A percentile compares a stretch with the other conserved stretches of the same genome.
These are phyloP conservation scores for Juglanconis oblonga DNA, from an alignment of 2,329 filamentous ascomycete species.

Conservation along the genomic window DNA sequence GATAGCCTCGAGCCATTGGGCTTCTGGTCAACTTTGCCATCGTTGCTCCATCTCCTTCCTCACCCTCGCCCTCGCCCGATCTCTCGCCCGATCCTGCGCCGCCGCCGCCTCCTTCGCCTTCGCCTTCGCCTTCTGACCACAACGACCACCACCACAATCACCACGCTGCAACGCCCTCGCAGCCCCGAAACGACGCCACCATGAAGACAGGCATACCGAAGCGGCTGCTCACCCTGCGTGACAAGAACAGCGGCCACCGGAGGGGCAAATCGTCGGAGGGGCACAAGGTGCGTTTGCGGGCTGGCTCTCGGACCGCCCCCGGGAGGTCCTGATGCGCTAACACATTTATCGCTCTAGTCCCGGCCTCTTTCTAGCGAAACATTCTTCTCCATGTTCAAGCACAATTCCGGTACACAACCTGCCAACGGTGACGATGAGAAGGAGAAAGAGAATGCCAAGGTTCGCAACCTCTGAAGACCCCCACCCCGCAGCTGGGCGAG, in stretches of 20 bases:
- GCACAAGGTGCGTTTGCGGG: conserved; percentile 44
- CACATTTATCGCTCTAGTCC: conserved; percentile 32
- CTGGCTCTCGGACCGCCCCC: background rate
- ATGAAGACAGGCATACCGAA: conserved; percentile 55
- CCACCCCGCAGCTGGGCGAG: background rate
- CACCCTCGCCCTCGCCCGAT: background rate
- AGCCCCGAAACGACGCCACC: conserved; percentile 24
- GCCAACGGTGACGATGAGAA: conserved; percentile 55
- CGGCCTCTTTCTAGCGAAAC: conserved; percentile 54
- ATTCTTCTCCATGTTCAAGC: conserved; percentile 64
- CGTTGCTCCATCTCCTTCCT: background rate
- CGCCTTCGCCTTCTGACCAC: too few relatives aligned
- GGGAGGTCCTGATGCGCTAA: conserved; percentile 16
- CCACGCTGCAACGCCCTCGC: background rate
- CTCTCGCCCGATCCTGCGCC: background rate
- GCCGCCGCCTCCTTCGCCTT: background rate
- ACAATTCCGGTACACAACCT: conserved; percentile 54
- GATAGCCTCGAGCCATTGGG: conserved; percentile 21
- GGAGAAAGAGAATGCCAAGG: conserved; percentile 41
- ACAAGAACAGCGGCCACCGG: conserved; percentile 51
- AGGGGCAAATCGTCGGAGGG: conserved; percentile 55
- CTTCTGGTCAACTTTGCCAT: conserved; percentile 17
- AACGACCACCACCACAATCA: background rate
- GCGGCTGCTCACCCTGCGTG: conserved; percentile 69
- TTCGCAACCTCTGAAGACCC: conserved; percentile 21